Percentiles rank a stretch among this genome's conserved stretches.
phyloP scores from a whole-genome alignment of 1,284 basidiomycete species.

The Golubevia sp. region DNA sequence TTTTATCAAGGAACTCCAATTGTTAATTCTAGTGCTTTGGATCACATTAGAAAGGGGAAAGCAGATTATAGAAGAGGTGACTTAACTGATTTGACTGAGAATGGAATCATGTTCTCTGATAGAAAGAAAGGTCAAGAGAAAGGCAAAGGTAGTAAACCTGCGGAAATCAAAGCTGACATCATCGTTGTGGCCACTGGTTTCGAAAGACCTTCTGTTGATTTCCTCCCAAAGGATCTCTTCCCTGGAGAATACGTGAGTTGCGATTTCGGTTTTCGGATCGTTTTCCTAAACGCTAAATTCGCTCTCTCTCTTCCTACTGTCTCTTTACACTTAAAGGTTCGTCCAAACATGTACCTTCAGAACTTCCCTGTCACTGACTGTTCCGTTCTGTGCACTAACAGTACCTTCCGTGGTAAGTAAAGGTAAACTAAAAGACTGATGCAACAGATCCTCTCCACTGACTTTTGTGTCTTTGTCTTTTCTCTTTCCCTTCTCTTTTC shows the following conservation, averaged over 20 bases:
- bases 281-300: conserved; percentile 10
- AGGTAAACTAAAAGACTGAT: conserved; percentile 67
- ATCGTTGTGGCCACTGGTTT: conserved; percentile 72
- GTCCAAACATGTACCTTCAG: conserved; percentile 70
- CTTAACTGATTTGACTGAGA: conserved; percentile 64
- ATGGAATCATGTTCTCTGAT: conserved; percentile 64
- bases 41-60: conserved; percentile 66
- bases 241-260: conserved; percentile 67
- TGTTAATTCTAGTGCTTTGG: conserved; percentile 69
- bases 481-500: neutral
- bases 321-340: conserved; percentile 1
- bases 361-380: conserved; percentile 71
- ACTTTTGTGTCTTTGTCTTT: conserved; percentile 5
- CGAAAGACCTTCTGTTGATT: conserved; percentile 68
- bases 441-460: conserved; percentile 22
- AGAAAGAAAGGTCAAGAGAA: conserved; percentile 55
- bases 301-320: conserved; percentile 4
- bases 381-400: conserved; percentile 69
- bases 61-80: conserved; percentile 69
- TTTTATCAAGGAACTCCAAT: conserved; percentile 61
- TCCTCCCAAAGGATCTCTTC: conserved; percentile 69
- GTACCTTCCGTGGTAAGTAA: too few species aligned
- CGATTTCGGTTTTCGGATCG: conserved; percentile 16
- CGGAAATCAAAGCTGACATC: conserved; percentile 66
- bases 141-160: conserved; percentile 57